A percentile compares a stretch with the other conserved stretches of the same genome.
Conservation (phyloP, 305 asterid genomes). For the Fraxinus velutina region DNA sequence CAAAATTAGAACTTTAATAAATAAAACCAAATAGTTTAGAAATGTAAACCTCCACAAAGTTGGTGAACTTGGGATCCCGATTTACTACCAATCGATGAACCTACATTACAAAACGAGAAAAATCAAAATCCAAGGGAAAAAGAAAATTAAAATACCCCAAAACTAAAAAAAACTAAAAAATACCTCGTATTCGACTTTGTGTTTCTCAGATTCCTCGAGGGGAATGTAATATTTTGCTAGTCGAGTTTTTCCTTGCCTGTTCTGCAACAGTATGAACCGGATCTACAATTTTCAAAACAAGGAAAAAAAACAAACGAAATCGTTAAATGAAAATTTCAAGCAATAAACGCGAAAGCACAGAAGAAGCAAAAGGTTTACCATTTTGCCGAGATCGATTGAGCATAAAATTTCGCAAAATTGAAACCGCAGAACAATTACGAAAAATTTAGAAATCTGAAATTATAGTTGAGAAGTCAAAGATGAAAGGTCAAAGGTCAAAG, state of each 20-base stretch:
- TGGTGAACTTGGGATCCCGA: constrained; percentile 94
- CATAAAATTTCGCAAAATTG: not conserved
- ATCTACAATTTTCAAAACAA: not conserved
- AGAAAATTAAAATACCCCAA: not conserved
- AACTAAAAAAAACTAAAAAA: not conserved
- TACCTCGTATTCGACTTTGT: constrained; percentile 95
- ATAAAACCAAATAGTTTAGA: not conserved
- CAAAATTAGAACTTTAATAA: not conserved
- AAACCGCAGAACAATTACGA: not conserved
- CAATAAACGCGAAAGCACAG: not conserved
- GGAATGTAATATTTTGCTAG: constrained; percentile 93
- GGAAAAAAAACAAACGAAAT: not conserved
- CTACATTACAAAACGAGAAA: constrained; percentile 29
- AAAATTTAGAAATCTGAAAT: not conserved
- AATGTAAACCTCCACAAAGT: constrained; percentile 77
- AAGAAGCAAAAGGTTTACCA: not conserved
- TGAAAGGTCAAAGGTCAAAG: not conserved
- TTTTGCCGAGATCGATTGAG: not conserved
- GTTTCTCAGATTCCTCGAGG: constrained; percentile 98
- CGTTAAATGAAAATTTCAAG: not conserved
- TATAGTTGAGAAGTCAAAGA: not conserved
- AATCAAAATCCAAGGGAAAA: not conserved
- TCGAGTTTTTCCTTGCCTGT: constrained; percentile 43
- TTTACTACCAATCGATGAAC: constrained; percentile 95
- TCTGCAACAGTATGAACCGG: not conserved